Evolutionary conservation across 1,284 basidiomycete species (phyloP).

Genomic region (Coniferiporia sulphurascens): DNA sequence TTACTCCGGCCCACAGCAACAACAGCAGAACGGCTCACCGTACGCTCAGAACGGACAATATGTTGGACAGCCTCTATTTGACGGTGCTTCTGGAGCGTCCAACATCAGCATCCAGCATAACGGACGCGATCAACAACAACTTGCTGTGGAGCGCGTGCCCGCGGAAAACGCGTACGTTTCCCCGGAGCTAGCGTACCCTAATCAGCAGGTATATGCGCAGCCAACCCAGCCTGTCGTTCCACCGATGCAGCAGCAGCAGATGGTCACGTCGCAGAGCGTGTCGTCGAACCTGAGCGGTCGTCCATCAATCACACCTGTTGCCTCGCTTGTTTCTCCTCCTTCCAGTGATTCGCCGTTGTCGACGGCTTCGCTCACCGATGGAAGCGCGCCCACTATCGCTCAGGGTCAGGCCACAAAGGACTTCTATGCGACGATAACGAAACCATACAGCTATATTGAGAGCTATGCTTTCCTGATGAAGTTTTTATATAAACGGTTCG

Average conservation of each 20-base stretch:
- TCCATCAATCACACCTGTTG: background rate
- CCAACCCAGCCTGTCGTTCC: background rate
- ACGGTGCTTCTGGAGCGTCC: background rate
- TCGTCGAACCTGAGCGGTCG: background rate
- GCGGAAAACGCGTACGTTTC: slow-evolving; percentile 2
- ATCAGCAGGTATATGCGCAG: slow-evolving; percentile 6
- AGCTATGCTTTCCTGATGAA: slow-evolving; percentile 95
- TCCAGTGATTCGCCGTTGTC: slow-evolving; percentile 12
- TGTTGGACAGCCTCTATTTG: background rate
- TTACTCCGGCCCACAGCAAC: slow-evolving; percentile 22
- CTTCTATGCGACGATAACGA: slow-evolving; percentile 72
- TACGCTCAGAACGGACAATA: slow-evolving; percentile 7
- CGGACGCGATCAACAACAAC: slow-evolving; percentile 10
- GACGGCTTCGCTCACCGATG: slow-evolving; percentile 2
- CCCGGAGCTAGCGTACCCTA: slow-evolving; percentile 5
- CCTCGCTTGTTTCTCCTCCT: slow-evolving; percentile 18
- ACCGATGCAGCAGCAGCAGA: slow-evolving; percentile 9
- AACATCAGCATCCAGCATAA: slow-evolving; percentile 14
- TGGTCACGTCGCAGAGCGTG: background rate
- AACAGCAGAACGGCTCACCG: slow-evolving; percentile 10
- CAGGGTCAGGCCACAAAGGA: slow-evolving; percentile 30
- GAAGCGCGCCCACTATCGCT: slow-evolving; percentile 21
- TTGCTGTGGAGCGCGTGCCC: background rate
- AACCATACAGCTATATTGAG: slow-evolving; percentile 88
- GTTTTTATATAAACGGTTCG: slow-evolving; percentile 76